Conservation (phyloP, 805 yeast species). For the Barnettozyma wickerhamii region DNA sequence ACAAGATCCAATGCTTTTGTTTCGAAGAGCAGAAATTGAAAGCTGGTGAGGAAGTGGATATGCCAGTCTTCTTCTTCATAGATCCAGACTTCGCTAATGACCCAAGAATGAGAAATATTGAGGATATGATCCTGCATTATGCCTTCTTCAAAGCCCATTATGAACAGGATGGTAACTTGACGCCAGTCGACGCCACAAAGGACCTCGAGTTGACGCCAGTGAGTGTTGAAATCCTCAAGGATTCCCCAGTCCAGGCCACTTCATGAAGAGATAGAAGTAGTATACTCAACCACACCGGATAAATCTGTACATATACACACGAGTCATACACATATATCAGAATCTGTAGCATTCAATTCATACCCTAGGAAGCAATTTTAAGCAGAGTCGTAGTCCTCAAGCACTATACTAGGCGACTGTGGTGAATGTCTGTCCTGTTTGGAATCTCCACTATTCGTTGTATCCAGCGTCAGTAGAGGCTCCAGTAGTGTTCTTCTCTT, state of each 20-base stretch:
- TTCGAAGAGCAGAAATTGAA: slow-evolving; percentile 92
- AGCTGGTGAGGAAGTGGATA: slow-evolving; percentile 97
- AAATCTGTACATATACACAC: not conserved
- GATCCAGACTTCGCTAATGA: slow-evolving; percentile 95
- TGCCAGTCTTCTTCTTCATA: slow-evolving; percentile 96
- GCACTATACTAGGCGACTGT: slow-evolving; percentile 5
- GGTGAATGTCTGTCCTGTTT: not conserved
- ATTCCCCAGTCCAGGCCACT: not conserved
- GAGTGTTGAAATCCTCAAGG: slow-evolving; percentile 14
- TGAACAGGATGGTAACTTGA: slow-evolving; percentile 34
- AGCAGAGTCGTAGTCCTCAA: slow-evolving; percentile 4
- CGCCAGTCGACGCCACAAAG: slow-evolving; percentile 24
- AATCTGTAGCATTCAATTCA: too few species aligned
- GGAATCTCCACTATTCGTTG: not conserved
- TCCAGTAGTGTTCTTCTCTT: slow-evolving; percentile 1
- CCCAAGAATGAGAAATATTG: slow-evolving; percentile 86
- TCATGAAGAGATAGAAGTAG: too few species aligned
- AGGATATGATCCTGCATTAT: slow-evolving; percentile 86
- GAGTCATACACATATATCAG: too few species aligned
- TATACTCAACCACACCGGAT: too few species aligned
- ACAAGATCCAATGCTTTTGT: slow-evolving; percentile 96
- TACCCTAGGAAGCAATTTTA: too few species aligned
- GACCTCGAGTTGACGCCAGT: slow-evolving; percentile 23
- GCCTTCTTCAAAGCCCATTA: slow-evolving; percentile 73
- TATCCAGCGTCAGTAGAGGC: slow-evolving; percentile 1